Evolutionary conservation across 495 filamentous ascomycete species (phyloP).

Genomic region (Daldinia caldariorum): DNA sequence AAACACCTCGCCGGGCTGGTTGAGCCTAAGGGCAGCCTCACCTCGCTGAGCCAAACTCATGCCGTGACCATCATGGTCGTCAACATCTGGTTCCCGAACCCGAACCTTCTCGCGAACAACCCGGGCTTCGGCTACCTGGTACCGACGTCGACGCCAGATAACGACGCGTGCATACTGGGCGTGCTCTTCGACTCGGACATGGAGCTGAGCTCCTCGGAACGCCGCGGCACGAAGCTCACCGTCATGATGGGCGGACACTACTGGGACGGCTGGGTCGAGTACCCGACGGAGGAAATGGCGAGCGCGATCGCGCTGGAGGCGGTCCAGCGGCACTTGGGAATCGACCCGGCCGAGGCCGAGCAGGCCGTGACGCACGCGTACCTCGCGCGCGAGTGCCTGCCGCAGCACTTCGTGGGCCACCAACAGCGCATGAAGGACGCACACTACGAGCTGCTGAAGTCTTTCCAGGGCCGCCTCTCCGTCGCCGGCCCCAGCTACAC

Average conservation of each 20-base stretch:
- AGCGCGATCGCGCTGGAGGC: conserved; percentile 72
- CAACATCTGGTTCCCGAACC: conserved; percentile 82
- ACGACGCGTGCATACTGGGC: conserved; percentile 85
- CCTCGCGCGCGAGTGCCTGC: conserved; percentile 82
- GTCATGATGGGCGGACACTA: conserved; percentile 96
- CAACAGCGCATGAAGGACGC: conserved; percentile 66
- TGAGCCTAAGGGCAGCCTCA: conserved; percentile 52
- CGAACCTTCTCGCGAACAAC: conserved; percentile 66
- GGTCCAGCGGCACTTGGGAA: conserved; percentile 76
- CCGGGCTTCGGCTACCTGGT: conserved; percentile 93
- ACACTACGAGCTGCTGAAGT: conserved; percentile 61
- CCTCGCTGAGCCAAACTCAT: conserved; percentile 63
- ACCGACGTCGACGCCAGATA: conserved; percentile 75
- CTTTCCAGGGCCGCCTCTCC: conserved; percentile 70
- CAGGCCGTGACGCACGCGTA: conserved; percentile 65
- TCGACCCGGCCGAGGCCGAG: conserved; percentile 58
- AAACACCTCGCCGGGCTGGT: conserved; percentile 57
- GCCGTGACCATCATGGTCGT: conserved; percentile 88
- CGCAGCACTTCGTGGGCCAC: conserved; percentile 88
- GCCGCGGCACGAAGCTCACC: conserved; percentile 82
- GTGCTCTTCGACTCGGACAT: conserved; percentile 90
- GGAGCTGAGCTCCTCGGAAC: conserved; percentile 35
- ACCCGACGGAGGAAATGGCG: conserved; percentile 70
- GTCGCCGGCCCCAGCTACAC: conserved; percentile 85
- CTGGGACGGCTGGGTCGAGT: conserved; percentile 70